Base-by-base conservation (phyloP, 768 basidiomycete genomes). In the Tylopilus cervinicoccineus region DNA sequence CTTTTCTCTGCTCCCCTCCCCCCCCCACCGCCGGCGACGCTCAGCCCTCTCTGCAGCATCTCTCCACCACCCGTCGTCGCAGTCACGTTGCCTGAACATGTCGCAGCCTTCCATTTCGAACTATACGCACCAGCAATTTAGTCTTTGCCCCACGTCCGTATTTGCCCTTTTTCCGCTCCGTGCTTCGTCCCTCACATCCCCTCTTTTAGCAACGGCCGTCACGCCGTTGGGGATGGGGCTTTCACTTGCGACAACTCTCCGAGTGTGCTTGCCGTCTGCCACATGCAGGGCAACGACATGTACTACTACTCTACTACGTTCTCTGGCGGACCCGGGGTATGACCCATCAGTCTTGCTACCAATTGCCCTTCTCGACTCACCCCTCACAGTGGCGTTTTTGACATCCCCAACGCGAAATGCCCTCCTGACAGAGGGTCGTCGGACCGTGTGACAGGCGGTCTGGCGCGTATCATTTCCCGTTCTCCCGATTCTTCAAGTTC, bases 201-300 rank as follows among this genome's bases (percentile, higher is more conserved):
- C 44, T 33, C 9, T 23, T 55, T 26, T 41, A 93, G 90, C 90
- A 92, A 92, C 89, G 90, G 88, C 73, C 81, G 88, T 88, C 85
- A 83, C 75, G 78, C 85, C 89, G 90, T 92, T 93, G 90, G 89
- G 73, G 90, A 93, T 91, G 90, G 90, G 90, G 90, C 90, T 81
- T 73, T 75, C 73, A 77, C 77, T 73, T 79, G 80, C 81, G 83
- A 84, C 83, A 76, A 71, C 57, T 77, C 80, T 72, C 80, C 86
- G 57, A 87, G 76, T 70, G 85, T 91, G 64, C 80, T 91, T 71
- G 90, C 90, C 54, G 84, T 91, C 59, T 89, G 86, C 80, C 86
- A 86, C 53, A 73, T 88, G 58, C 80, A 90, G 65, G 90, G 88
- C 77, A 80, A 83, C 63, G 78, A 88, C 65, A 81, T 88, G 75